Evolutionary conservation across 768 basidiomycete genomes (phyloP), one percentile per base, ranked within the genome.

Genomic region (Phylloporus arenicola): DNA sequence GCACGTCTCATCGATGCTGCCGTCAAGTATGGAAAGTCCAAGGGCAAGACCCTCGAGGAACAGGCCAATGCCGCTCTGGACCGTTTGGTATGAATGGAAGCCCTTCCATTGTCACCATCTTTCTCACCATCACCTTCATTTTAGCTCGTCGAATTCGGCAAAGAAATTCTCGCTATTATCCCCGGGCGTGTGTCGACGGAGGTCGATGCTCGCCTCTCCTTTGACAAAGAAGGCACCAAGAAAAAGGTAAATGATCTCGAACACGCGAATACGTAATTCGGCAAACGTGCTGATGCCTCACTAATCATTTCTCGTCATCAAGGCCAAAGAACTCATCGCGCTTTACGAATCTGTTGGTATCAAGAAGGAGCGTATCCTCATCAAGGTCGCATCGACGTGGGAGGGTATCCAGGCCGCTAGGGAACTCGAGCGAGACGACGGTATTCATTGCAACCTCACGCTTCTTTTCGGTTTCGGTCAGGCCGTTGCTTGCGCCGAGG

Each of bases 331-430:
- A 64, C 82, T 98, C 65, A 98, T 99, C 61, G 83, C 83, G 33
- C 84, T 98, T 53, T 99, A 99, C 78, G 81, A 93, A 31, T 89
- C 88, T n/a, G 68, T 93, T 56, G 96, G 96, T 56, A 83, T 99
- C 75, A 75, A 82, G 68, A 91, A 88, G 74, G 93, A 98, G 38
- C 91, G 96, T 56, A 77, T 99, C 55, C 78, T 99, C 60, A 97
- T 99, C 83, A 99, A 99, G 79, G 97, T 99, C 66, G 96, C 95
- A 27, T 95, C 96, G 35, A 94, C 94, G 43, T 99, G 92, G 90
- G 96, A 98, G 74, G 96, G 96, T 72, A 99, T 99, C 75, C 95
- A 99, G 72, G 96, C 96, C 52, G 96, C 96, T 33, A 84, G 92
- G 56, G 86, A 94, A 71, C 86, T 99, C 58, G 96, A 99, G 77